phyloP scores from a whole-genome alignment of 768 basidiomycete species.

The Rhodocollybia butyracea region DNA sequence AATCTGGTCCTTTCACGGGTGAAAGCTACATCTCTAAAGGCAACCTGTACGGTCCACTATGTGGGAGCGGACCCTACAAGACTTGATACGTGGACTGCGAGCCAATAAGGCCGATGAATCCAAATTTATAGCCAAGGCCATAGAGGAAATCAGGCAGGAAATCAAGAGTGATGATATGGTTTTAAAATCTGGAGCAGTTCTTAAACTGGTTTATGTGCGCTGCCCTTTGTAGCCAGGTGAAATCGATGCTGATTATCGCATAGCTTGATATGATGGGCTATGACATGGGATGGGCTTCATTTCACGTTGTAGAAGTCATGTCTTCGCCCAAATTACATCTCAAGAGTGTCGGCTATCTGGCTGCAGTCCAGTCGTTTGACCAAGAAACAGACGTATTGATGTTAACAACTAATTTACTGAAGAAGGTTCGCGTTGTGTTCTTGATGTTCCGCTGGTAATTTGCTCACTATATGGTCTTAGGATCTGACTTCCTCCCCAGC shows the following conservation, averaged over 20 bases:
- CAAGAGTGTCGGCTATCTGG: conserved; percentile 95
- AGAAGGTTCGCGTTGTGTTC: conserved; percentile 71
- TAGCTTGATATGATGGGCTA: conserved; percentile 97
- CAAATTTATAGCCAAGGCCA: conserved; percentile 87
- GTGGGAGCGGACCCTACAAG: conserved; percentile 97
- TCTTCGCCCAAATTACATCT: conserved; percentile 87
- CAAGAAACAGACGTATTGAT: conserved; percentile 97
- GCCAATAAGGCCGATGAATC: conserved; percentile 93
- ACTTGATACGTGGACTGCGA: conserved; percentile 91
- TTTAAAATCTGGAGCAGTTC: conserved; percentile 89
- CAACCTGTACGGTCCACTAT: conserved; percentile 34
- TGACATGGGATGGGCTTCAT: conserved; percentile 94
- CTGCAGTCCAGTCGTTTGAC: conserved; percentile 85
- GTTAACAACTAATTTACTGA: conserved; percentile 91
- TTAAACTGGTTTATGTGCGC: conserved; percentile 96
- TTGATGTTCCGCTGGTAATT: background rate
- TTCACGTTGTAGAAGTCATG: conserved; percentile 98
- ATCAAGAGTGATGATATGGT: conserved; percentile 95
- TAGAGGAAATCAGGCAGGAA: conserved; percentile 92
- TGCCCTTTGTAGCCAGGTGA: background rate
- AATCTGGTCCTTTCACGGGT: background rate
- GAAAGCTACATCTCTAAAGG: background rate
- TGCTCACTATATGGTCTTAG: conserved; percentile 36
- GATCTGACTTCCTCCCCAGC: conserved; percentile 76
- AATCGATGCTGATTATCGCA: conserved; percentile 3